Conservation (phyloP, 2,329 filamentous ascomycete species). For the Colletotrichum viniferum region DNA sequence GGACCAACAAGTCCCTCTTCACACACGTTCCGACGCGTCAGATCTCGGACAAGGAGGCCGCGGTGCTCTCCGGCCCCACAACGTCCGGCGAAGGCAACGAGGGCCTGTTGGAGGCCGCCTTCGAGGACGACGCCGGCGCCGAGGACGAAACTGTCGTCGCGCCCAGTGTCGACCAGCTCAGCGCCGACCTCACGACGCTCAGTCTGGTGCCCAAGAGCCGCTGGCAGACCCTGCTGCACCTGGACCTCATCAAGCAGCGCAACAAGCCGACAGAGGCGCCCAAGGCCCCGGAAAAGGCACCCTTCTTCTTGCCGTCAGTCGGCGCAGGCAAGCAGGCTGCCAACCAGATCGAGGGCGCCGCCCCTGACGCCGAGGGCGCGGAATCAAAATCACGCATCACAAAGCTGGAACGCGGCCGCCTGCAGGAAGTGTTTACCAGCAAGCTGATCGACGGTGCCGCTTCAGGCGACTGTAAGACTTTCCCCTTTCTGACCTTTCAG, state of each 20-base stretch:
- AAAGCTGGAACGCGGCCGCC: conserved; percentile 63
- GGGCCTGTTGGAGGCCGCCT: conserved; percentile 77
- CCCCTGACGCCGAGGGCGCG: conserved; percentile 38
- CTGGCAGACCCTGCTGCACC: conserved; percentile 93
- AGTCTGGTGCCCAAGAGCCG: conserved; percentile 87
- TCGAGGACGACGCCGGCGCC: conserved; percentile 58
- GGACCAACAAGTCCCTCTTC: conserved; percentile 94
- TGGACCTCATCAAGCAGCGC: conserved; percentile 89
- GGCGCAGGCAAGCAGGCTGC: conserved; percentile 36
- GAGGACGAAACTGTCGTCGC: conserved; percentile 59
- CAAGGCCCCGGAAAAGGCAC: conserved; percentile 90
- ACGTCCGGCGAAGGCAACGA: conserved; percentile 82
- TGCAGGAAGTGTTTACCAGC: conserved; percentile 63
- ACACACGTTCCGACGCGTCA: conserved; percentile 85
- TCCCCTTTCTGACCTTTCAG: background rate
- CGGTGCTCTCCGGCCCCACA: conserved; percentile 69
- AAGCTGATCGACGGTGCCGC: conserved; percentile 59
- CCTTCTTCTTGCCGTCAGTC: conserved; percentile 87
- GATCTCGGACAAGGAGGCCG: conserved; percentile 78
- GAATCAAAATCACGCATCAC: conserved; percentile 67
- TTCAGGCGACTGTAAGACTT: conserved; percentile 63
- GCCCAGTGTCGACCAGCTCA: conserved; percentile 76
- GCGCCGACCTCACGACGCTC: conserved; percentile 82
- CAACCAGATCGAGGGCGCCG: conserved; percentile 21
- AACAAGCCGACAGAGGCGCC: conserved; percentile 94